Percentiles rank a stretch among this genome's conserved stretches.
Conservation (phyloP, 768 basidiomycete genomes). For the Boletus tomentosulus region DNA sequence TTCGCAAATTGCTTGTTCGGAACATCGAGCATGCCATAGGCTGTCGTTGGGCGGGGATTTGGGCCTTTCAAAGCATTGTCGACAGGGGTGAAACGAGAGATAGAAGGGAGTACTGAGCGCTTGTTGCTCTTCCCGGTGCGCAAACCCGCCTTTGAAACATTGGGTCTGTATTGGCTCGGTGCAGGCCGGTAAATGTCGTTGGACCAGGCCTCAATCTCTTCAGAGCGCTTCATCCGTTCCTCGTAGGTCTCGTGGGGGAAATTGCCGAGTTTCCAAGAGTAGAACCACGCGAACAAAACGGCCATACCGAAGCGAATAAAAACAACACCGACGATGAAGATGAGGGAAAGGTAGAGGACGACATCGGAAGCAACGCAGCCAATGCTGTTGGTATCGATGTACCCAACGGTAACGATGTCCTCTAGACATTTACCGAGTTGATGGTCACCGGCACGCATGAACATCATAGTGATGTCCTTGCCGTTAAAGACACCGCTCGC, state of each 20-base stretch:
- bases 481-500: constrained; percentile 71
- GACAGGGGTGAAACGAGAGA: constrained; percentile 71
- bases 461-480: constrained; percentile 83
- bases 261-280: constrained; percentile 90
- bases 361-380: constrained; percentile 95
- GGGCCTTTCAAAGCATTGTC: constrained; percentile 54
- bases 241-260: constrained; percentile 92
- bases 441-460: constrained; percentile 68
- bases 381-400: constrained; percentile 90
- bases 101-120: constrained; percentile 61
- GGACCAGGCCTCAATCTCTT: constrained; percentile 95
- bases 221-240: constrained; percentile 82
- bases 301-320: constrained; percentile 95
- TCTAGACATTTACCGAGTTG: constrained; percentile 75
- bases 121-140: constrained; percentile 48
- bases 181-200: constrained; percentile 94
- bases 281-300: constrained; percentile 96
- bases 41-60: constrained; percentile 53
- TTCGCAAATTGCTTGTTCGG: constrained; percentile 58
- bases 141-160: constrained; percentile 71
- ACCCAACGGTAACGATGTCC: constrained; percentile 85
- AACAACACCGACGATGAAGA: constrained; percentile 97
- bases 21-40: constrained; percentile 63
- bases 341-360: constrained; percentile 90
- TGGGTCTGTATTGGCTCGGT: constrained; percentile 86